phyloP scores from a whole-genome alignment of 805 yeast species.

The Nakazawaea sp. region DNA sequence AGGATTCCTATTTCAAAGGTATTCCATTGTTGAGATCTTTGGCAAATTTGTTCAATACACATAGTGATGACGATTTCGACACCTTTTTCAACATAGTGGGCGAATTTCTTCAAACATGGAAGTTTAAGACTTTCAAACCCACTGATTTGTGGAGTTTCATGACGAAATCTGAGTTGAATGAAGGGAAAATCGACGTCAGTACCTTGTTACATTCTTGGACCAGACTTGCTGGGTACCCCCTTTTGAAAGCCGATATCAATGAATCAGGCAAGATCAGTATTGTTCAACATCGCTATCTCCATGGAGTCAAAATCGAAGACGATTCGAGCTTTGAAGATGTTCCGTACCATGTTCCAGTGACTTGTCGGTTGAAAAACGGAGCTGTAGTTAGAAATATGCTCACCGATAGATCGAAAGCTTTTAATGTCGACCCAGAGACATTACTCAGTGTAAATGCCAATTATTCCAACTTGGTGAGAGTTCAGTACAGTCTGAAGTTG shows the following conservation, averaged over 20 bases:
- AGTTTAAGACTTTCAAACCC: conserved; percentile 36
- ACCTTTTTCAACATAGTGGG: conserved; percentile 29
- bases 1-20: conserved; percentile 52
- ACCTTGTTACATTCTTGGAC: conserved; percentile 56
- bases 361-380: conserved; percentile 23
- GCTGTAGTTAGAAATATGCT: conserved; percentile 29
- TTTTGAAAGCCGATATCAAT: conserved; percentile 29
- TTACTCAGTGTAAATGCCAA: conserved; percentile 37
- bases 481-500: conserved; percentile 31
- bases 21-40: conserved; percentile 48
- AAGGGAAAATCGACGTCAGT: conserved; percentile 33
- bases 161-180: conserved; percentile 20
- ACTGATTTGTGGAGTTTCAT: conserved; percentile 45
- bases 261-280: conserved; percentile 22
- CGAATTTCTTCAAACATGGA: conserved; percentile 27
- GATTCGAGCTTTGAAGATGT: conserved; percentile 38
- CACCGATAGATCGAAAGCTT: conserved; percentile 32
- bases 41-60: conserved; percentile 30
- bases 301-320: conserved; percentile 12
- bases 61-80: conserved; percentile 21
- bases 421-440: conserved; percentile 24
- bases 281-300: conserved; percentile 32
- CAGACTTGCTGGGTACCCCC: conserved; percentile 53
- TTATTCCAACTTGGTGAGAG: conserved; percentile 40
- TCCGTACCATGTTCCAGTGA: conserved; percentile 59